Base-by-base conservation (phyloP, 1,139 yeast genomes). In the Kluyveromyces marxianus region DNA sequence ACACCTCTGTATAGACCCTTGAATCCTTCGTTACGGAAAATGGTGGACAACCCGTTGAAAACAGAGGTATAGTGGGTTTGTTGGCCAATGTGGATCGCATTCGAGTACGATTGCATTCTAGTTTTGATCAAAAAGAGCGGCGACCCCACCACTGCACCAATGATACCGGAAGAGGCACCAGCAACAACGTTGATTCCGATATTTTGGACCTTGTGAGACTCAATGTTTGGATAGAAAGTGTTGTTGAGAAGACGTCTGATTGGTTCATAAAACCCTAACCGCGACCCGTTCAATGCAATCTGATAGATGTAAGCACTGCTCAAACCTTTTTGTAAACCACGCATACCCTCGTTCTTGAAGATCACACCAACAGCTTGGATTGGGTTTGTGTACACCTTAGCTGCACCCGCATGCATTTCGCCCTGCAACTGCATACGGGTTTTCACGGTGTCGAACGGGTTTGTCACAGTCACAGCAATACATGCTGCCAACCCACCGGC, bases 401-500 rank as follows among this genome's bases (percentile, higher is more conserved):
- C 74, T 1, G 72, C 76, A 37, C 71, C 66, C 2, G 79, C 74
- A 31, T 81, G 74, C 44, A 92, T 72, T 66, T 92, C 97, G 47
- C 98, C 98, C 67, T 92, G 97, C 37, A 92, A 72, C 66, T 92
- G 98, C 95, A 92, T 86, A 67, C 97, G 74, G 3, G 95, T 92
- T 69, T 92, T 92, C 59, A 90, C 88, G 54, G 92, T 73, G 63
- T 92, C 98, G 50, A 92, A 84, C 6, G 98, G 98, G 62, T 92
- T 92, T 7, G 97, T 90, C 65, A 90, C 84, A 0, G 97, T 92
- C 35, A 92, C 98, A 0, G 98, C 97, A 45, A 95, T 95, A 69
- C 97, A 90, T 3, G 97, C 97, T 1, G 98, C 98, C 7, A 88
- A 55, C 4, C 96, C 96, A 48, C 97, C 98, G 10, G 97, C 97